Percentiles rank a stretch among this genome's conserved stretches.
Conservation (phyloP, 768 basidiomycete genomes). For the Leccinellum albellum region DNA sequence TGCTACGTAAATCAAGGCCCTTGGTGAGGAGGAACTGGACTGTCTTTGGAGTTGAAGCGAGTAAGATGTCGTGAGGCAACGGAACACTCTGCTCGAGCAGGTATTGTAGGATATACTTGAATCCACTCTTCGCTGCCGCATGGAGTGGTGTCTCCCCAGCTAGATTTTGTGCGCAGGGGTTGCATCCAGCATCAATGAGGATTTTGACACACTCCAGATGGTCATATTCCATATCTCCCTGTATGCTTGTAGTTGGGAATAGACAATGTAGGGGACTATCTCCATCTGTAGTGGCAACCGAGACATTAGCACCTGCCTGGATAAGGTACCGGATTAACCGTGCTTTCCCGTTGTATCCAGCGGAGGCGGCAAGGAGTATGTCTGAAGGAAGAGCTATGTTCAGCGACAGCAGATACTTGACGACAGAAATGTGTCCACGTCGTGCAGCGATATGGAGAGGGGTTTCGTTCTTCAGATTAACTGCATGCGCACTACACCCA, state of each 20-base stretch:
- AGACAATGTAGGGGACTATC: not conserved
- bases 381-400: not conserved
- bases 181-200: slow-evolving; percentile 4
- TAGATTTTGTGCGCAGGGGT: not conserved
- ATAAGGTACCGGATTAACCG: not conserved
- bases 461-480: not conserved
- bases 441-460: not conserved
- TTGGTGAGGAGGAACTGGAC: too few species aligned
- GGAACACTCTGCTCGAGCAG: not conserved
- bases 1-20: too few species aligned
- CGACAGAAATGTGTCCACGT: not conserved
- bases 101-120: not conserved
- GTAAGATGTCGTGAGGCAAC: not conserved
- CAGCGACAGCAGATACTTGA: not conserved
- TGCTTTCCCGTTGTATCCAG: not conserved
- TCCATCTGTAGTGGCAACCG: not conserved
- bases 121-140: not conserved
- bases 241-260: not conserved
- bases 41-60: too few species aligned
- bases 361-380: not conserved
- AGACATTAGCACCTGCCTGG: not conserved
- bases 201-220: not conserved
- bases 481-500: not conserved
- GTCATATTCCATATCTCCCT: not conserved
- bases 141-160: not conserved